phyloP scores from a whole-genome alignment of 345 rosid species.

The Syzygium oleosum region DNA sequence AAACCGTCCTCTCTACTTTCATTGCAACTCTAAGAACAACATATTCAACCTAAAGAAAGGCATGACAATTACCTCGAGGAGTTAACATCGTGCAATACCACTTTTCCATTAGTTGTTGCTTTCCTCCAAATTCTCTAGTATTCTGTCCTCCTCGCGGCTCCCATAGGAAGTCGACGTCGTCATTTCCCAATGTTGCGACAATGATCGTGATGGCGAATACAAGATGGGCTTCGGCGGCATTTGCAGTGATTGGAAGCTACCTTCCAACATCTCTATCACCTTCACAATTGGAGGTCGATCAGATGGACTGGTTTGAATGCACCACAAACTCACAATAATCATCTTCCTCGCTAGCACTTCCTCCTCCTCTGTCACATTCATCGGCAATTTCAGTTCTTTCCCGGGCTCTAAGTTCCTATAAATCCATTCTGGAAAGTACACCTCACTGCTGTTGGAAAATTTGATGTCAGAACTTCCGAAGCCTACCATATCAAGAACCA shows the following conservation, averaged over 20 bases:
- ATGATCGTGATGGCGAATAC: neutral
- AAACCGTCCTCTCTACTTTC: no score
- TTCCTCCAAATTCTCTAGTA: neutral
- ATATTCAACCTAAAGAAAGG: neutral
- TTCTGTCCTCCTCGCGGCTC: neutral
- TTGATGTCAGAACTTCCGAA: neutral
- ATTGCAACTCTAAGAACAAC: no score
- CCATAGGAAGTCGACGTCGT: neutral
- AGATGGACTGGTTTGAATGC: neutral
- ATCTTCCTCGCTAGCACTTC: conserved; percentile 1
- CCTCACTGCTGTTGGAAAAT: conserved; percentile 10
- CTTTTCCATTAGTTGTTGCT: neutral
- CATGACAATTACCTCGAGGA: neutral
- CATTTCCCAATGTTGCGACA: neutral
- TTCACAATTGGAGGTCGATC: neutral
- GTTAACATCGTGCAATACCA: neutral
- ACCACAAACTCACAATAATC: neutral
- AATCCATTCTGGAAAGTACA: conserved; percentile 27
- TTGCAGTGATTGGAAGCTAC: neutral
- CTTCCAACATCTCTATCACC: conserved; percentile 5
- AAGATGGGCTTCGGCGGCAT: neutral
- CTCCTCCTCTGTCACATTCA: neutral
- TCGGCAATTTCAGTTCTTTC: neutral
- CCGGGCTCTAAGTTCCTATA: conserved; percentile 13
- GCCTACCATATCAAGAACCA: conserved; percentile 30